Base-by-base conservation (phyloP, 2,329 filamentous ascomycete species). In the Pseudopyricularia cyperi region DNA sequence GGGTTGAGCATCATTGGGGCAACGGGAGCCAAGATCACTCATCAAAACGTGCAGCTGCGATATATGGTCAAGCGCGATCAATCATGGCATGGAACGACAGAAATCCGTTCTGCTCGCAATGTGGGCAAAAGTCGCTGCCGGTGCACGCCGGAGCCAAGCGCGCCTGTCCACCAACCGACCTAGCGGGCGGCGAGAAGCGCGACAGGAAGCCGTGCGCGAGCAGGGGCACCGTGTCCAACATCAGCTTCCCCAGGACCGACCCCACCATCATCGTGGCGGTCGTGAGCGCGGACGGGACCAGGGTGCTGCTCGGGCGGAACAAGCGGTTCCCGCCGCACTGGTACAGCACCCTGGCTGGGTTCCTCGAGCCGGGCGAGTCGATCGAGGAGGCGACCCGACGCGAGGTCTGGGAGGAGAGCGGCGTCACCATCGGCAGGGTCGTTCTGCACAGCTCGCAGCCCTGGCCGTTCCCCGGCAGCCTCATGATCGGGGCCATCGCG, bases 181-280 rank as follows among this genome's bases (percentile, higher is more conserved):
- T 75, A 44, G 72, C 73, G 22, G 70, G 69, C 39, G 66, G 65
- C 24, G 64, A 66, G 14, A 67, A 75, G 8, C 66, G 66, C 26
- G 71, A 78, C 42, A 82, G 89, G 8, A 76, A 75, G 1, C 76
- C 84, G 17, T 98, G 93, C 67, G 82, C 80, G 7, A 94, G 90
- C 1, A 80, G 93, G 52, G 85, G 81, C 37, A 89, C 88, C 26
- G 71, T 98, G 46, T 95, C 89, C 32, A 98, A 98, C 68, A 75
- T 96, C 51, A 85, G 78, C 62, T 97, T 96, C 73, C 91, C 91
- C 3, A 81, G 90, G 50, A 96, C 91, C 2, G 90, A 96, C 61
- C 89, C 90, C 1, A 95, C 89, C 28, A 89, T 97, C 65, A 98
- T 98, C 68, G 90, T 94, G 70, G 91, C 90, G 1, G 84, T 96